phyloP scores from a whole-genome alignment of 2,329 filamentous ascomycete species.

The Trichoderma simmonsii region DNA sequence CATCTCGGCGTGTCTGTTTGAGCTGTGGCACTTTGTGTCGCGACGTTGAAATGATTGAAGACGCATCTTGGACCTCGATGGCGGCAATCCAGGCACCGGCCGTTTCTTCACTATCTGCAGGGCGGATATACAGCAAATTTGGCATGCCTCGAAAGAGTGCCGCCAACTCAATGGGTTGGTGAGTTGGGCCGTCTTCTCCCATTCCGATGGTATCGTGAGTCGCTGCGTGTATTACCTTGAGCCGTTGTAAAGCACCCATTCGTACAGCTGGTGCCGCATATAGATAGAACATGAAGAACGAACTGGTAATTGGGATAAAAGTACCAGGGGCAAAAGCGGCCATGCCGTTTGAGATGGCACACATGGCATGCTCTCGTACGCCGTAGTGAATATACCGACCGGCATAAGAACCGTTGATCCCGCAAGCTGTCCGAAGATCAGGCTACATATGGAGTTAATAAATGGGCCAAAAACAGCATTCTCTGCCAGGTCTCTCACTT shows the following conservation, averaged over 20 bases:
- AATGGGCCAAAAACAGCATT: fast-evolving
- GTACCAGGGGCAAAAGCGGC: conserved; percentile 55
- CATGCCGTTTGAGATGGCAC: conserved; percentile 54
- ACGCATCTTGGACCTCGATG: conserved; percentile 38
- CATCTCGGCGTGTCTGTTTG: conserved; percentile 33
- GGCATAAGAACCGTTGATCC: conserved; percentile 30
- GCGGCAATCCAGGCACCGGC: conserved; percentile 53
- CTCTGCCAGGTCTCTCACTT: not conserved
- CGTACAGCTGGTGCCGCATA: conserved; percentile 52
- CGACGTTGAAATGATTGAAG: conserved; percentile 47
- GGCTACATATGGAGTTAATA: not conserved
- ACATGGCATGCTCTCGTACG: conserved; percentile 62
- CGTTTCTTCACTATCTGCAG: conserved; percentile 56
- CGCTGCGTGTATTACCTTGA: conserved; percentile 57
- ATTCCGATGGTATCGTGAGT: conserved; percentile 60
- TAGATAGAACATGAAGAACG: conserved; percentile 62
- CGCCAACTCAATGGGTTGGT: conserved; percentile 58
- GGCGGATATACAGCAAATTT: conserved; percentile 59
- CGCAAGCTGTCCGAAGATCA: not conserved
- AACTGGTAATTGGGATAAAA: conserved; percentile 55
- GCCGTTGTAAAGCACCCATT: conserved; percentile 56
- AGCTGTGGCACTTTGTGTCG: conserved; percentile 38
- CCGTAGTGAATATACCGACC: conserved; percentile 60
- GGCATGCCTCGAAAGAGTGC: conserved; percentile 61
- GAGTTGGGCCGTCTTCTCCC: conserved; percentile 60